Base-by-base conservation (phyloP, 2,329 filamentous ascomycete genomes). In the Claviceps sp. region DNA sequence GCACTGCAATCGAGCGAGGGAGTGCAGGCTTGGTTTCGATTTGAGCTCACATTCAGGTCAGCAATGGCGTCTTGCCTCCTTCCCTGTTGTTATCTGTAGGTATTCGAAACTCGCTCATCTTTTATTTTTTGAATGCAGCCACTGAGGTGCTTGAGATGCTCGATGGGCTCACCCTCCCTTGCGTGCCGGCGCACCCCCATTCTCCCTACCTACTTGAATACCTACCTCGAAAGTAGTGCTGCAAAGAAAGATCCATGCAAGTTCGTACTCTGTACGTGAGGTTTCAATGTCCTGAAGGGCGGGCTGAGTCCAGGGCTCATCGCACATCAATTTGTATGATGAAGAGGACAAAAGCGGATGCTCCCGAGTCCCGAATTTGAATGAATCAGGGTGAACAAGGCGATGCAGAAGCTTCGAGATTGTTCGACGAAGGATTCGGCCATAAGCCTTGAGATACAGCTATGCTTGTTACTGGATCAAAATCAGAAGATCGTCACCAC, bases 81-180 rank as follows among this genome's bases (percentile, higher is more conserved):
- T 22, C 20, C 45, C 42, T 30, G 34, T 24, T 37, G 18, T 22
- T 34, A 34, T 34, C 30, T 34, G 30, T 34, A 34, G 30, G 30
- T 34, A 24, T 37, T 47, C 43, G n/a, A 47, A 43, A 47, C 43
- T n/a, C 16, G 47, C 30, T 4, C 8, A 20, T 37, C 4, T 22
- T 53, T 53, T 40, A 40, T 53, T 53, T 48, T 45, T 48, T 30
- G 37, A 20, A 13, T 7, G 16, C 30, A 38, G 46, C 52, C 48
- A 48, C 26, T 41, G 14, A 49, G 22, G 34, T 13, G 43, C 43
- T 43, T 22, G 37, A 45, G 5, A 47, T 40, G 13, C 44, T 26
- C 38, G n/a, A 38, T 46, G 18, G 44, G 20, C 41, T 26, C 26
- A 13, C 18, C 41, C 51, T 54, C 52, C 52, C 52, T 54, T 51